Base-by-base conservation (phyloP, 495 filamentous ascomycete species). In the Annulohypoxylon maeteangense region DNA sequence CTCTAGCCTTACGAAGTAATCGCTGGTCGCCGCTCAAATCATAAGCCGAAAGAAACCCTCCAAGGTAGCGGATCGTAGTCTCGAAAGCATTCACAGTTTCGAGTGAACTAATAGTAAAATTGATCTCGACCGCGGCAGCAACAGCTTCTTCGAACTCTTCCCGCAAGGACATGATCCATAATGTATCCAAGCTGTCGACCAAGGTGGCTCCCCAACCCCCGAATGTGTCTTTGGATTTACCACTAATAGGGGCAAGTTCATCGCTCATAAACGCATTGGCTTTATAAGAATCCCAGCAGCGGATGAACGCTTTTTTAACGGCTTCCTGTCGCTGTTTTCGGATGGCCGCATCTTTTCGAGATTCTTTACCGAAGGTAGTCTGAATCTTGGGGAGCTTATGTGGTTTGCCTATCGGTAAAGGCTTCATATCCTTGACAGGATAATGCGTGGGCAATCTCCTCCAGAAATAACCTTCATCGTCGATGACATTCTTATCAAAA, bases 161-260 rank as follows among this genome's bases (percentile, higher is more conserved):
- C 76, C 89, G 87, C 80, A 97, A 67, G 4, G 85, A 92, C 94
- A 97, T 95, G 64, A 98, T 95, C 93, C 93, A 98, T 10, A 98
- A 78, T 0, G 93, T 94, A 80, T 98, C 95, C 54, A 98, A 80
- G n/a, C 90, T 82, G 83, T 98, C 95, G 1, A 98, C 93, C 60
- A 98, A 77, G 0, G 95, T 98, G 3, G 94, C 95, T 12, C 89
- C 94, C 95, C 95, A 98, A 12, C 92, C 93, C 70, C 90, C 93
- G 80, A 97, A 98, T 88, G 92, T 10, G 87, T 90, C 75, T 89
- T 79, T n/a, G 72, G 76, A 38, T 68, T 82, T 44, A 78, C 88
- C 65, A 78, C 83, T 14, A 7, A 91, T 72, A 3, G 93, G 93
- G 3, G 79, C 80, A 11, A 95, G 75, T 74, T 97, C 93, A 74